Base-by-base conservation (phyloP, 225 moss, liverwort and hornwort genomes). In the Marchantia polymorpha region DNA sequence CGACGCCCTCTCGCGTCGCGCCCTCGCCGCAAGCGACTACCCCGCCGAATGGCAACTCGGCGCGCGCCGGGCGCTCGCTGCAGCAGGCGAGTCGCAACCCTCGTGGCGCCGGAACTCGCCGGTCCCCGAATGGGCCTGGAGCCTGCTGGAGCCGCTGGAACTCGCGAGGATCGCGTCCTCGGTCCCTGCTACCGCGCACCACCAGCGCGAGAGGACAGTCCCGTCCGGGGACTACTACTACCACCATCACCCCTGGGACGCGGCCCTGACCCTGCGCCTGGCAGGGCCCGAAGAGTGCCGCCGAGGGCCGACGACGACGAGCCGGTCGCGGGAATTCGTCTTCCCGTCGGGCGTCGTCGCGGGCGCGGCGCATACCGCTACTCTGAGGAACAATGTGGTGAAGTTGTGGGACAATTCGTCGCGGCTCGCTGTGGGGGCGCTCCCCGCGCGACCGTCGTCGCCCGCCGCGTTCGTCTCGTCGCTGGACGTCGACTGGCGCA, bases 341-440 rank as follows among this genome's bases (percentile, higher is more conserved):
- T 79, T 16, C 29, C 39, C 78, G 7, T 55, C 79, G 6, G 78
- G 74, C 0, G 83, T 59, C 27, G 70, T 82, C 27, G 31, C 73
- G 79, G 83, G 79, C 1, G 23, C 73, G 0, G 63, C 27, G 70
- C 74, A 74, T 48, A 83, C 73, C 11, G 83, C 79, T 1, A 83
- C 73, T 19, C 25, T 79, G 56, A 25, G 53, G 22, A 68, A 79
- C 54, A 79, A 79, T 75, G 78, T 83, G 79, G 83, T 83, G 27
- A 83, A 75, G 72, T 4, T 83, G 8, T 83, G 83, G 83, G 83
- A 83, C 19, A 83, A 83, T 79, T 17, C 73, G 20, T 56, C 39
- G 7, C 64, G 78, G 53, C 78, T 74, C 50, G 16, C 50, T 0
- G 58, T 73, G 46, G 4, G 55, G 52, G 14, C 74, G 20, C 16